These are phyloP conservation scores for Boletus albobrunnescens DNA, from an alignment of 1,284 basidiomycete genomes.

Conservation along the genomic window DNA sequence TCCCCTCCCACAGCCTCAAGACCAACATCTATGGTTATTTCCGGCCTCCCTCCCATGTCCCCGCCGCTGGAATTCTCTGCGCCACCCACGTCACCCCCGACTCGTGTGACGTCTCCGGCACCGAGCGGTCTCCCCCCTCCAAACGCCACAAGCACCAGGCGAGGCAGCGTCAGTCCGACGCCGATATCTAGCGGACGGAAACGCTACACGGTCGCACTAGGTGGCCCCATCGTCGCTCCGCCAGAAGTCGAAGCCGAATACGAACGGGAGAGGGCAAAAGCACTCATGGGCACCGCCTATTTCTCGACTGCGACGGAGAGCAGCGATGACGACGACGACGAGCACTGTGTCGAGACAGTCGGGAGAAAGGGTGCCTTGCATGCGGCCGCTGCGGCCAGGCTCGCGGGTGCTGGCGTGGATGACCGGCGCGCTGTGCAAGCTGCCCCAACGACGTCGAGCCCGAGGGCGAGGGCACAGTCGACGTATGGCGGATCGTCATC, in stretches of 20 bases:
- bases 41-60: conserved; percentile 29
- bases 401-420: conserved; percentile 16
- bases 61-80: conserved; percentile 22
- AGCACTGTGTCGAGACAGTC: conserved; percentile 55
- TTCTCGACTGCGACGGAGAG: conserved; percentile 43
- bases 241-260: conserved; percentile 37
- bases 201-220: conserved; percentile 77
- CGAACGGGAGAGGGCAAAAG: conserved; percentile 25
- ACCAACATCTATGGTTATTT: conserved; percentile 28
- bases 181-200: conserved; percentile 50
- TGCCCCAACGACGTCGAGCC: conserved; percentile 15
- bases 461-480: conserved; percentile 48
- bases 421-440: conserved; percentile 4
- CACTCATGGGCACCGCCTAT: conserved; percentile 37
- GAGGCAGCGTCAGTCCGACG: conserved; percentile 61
- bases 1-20: conserved; percentile 43
- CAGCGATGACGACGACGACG: conserved; percentile 26
- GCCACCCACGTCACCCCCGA: conserved; percentile 23
- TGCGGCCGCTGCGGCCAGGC: conserved; percentile 35
- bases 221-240: conserved; percentile 57
- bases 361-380: conserved; percentile 41
- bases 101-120: conserved; percentile 21
- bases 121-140: conserved; percentile 36
- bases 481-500: conserved; percentile 38
- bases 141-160: conserved; percentile 32